phyloP scores from a whole-genome alignment of 2,329 filamentous ascomycete species.

The Trematosphaeria pertusa region DNA sequence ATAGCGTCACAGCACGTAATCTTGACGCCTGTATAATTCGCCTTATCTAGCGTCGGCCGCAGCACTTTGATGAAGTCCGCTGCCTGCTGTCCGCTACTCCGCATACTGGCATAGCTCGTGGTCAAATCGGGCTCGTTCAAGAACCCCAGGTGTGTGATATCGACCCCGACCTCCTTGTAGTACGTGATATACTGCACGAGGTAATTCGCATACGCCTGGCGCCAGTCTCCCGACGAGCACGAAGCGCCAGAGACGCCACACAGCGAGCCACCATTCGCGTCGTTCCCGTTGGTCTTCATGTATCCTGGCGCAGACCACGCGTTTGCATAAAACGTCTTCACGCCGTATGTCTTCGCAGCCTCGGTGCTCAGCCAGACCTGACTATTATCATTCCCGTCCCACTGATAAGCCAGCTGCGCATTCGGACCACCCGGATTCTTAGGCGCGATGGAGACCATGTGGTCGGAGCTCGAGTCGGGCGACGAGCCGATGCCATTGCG shows the following conservation, averaged over 20 bases:
- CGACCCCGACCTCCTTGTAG: slow-evolving; percentile 51
- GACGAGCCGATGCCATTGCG: slow-evolving; percentile 56
- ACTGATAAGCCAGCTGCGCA: slow-evolving; percentile 34
- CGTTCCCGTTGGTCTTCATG: slow-evolving; percentile 60
- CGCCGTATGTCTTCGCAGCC: slow-evolving; percentile 51
- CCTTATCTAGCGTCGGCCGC: slow-evolving; percentile 45
- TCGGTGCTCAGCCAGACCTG: slow-evolving; percentile 62
- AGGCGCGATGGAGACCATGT: slow-evolving; percentile 40
- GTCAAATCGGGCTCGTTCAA: slow-evolving; percentile 55
- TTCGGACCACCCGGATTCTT: slow-evolving; percentile 32
- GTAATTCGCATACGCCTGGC: slow-evolving; percentile 57
- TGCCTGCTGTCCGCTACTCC: slow-evolving; percentile 55
- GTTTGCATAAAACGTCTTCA: slow-evolving; percentile 57
- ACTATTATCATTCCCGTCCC: slow-evolving; percentile 44
- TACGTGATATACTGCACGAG: slow-evolving; percentile 56
- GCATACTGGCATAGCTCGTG: slow-evolving; percentile 49
- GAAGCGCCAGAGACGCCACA: slow-evolving; percentile 54
- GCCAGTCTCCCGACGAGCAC: slow-evolving; percentile 56
- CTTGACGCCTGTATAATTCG: slow-evolving; percentile 44
- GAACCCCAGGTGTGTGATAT: slow-evolving; percentile 53
- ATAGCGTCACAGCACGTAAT: slow-evolving; percentile 56
- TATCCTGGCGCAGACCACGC: slow-evolving; percentile 60
- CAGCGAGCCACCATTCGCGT: slow-evolving; percentile 55
- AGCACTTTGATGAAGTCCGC: slow-evolving; percentile 60
- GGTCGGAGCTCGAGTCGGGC: slow-evolving; percentile 52